Percentiles rank a stretch among this genome's conserved stretches.
Conservation (phyloP, 106 monocot genomes). For the Phalaenopsis aphrodite region DNA sequence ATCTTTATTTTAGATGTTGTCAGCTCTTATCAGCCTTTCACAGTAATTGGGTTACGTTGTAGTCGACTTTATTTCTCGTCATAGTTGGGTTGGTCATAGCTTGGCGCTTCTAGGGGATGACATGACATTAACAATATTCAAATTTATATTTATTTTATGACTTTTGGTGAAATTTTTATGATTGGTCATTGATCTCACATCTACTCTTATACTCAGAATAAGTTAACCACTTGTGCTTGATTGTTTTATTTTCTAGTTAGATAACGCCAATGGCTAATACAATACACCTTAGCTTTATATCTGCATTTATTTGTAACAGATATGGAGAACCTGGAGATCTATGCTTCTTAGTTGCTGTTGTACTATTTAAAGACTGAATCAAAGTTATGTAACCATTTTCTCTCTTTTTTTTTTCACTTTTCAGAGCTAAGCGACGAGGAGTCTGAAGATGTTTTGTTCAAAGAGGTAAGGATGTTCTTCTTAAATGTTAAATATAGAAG, state of each 20-base stretch:
- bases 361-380: neutral
- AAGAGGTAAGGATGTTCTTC: conserved; percentile 41
- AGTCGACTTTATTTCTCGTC: too few relatives aligned
- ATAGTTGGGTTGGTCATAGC: too few relatives aligned
- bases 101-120: too few relatives aligned
- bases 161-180: too few relatives aligned
- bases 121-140: too few relatives aligned
- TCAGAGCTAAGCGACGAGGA: conserved; percentile 73
- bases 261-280: neutral
- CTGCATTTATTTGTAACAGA: neutral
- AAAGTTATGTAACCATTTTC: neutral
- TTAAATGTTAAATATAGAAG: neutral
- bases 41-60: too few relatives aligned
- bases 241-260: neutral
- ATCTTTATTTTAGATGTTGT: too few relatives aligned
- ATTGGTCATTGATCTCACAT: too few relatives aligned
- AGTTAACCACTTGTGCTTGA: neutral
- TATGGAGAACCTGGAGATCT: neutral
- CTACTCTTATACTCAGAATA: too few relatives aligned
- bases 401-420: conserved; percentile 5
- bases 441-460: conserved; percentile 72
- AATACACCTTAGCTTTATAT: neutral
- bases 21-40: too few relatives aligned
- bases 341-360: neutral
- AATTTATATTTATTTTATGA: too few relatives aligned